Evolutionary conservation across 345 rosid species (phyloP), one percentile per base, ranked within the genome.

Genomic region (Melaleuca alternifolia): DNA sequence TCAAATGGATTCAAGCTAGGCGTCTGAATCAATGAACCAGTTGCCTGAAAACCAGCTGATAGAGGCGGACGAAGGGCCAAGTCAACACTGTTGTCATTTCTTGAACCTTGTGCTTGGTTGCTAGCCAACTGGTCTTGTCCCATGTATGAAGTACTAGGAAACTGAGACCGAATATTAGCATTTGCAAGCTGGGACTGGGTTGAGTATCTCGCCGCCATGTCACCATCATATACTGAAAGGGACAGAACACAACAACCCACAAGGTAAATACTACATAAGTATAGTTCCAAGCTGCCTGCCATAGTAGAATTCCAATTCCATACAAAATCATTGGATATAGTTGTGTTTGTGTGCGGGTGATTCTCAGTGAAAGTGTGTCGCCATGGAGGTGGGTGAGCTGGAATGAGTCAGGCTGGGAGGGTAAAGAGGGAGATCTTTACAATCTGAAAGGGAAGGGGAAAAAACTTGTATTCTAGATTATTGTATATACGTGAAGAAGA

Each of bases 31-130:
- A 94, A 88, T 71, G 96, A 85, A 62, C 90, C 90, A 41, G 84
- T 11, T 85, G 87, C 87, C 87, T 93, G 94, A 89, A 93, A 91
- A 56, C 93, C 94, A 15, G 91, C 75, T 89, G 96, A 86, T 83
- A 87, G 97, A 2, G 97, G 94, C 82, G 93, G 96, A 75, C 93
- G 98, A n/a, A 95, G 96, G 86, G 96, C 97, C 84, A 97, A 91
- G 52, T 96, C 94, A 62, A 90, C 93, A 79, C 83, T 88, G 90
- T 56, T 89, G 83, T 91, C 91, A 88, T 87, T 91, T 91, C 93
- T 91, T 14, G 87, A 89, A 89, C 89, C 89, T 84, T 90, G 93
- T 23, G 90, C 41, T 84, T 91, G 96, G 86, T 92, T 93, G 81
- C 93, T 88, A 86, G 84, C 87, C 87, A 93, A 83, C 88, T 90